Evolutionary conservation across 768 basidiomycete genomes (phyloP), one percentile per base, ranked within the genome.

Genomic region (Butyriboletus loyo): DNA sequence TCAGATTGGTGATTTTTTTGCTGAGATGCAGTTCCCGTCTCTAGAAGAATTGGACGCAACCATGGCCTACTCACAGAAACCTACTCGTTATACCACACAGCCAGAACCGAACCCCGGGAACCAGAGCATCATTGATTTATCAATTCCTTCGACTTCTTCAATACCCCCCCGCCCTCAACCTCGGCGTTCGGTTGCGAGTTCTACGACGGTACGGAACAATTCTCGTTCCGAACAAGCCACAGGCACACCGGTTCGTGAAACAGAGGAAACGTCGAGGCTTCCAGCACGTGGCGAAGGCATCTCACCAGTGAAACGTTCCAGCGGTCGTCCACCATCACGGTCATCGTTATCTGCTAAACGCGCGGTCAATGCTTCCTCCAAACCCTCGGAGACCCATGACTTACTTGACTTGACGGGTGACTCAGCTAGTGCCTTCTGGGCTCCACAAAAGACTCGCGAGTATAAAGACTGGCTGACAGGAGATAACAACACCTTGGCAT

Each of bases 1-100:
- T 17, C 73, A 72, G 36, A 62, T 64, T 36, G 74, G 77, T 21
- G 74, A 77, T 28, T 65, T 77, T 22, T 73, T 79, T 38, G 79
- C 76, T 17, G 92, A 94, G 67, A 78, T 83, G 28, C 79, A 90
- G 47, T 97, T 90, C 67, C 94, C 94, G 0, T 89, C 94, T 1
- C 72, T 97, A 37, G 94, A 96, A 65, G 87, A 89, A 53, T 73
- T 95, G 7, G 87, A 92, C 67, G 79, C 82, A 22, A 72, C 72
- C 10, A 80, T 82, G 55, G 60, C 63, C 14, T 66, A 60, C 10
- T 55, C 75, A n/a, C 54, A 56, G 40, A 57, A 60, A 54, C 44
- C 59, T 24, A 34, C 46, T 36, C 60, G 54, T 39, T 44, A 58
- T 55, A 53, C 52, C 56, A 35, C 54, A 15, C 62, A 55, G 38